Evolutionary conservation across 805 yeast genomes (phyloP).

Genomic region (Kuraishia floccosa): DNA sequence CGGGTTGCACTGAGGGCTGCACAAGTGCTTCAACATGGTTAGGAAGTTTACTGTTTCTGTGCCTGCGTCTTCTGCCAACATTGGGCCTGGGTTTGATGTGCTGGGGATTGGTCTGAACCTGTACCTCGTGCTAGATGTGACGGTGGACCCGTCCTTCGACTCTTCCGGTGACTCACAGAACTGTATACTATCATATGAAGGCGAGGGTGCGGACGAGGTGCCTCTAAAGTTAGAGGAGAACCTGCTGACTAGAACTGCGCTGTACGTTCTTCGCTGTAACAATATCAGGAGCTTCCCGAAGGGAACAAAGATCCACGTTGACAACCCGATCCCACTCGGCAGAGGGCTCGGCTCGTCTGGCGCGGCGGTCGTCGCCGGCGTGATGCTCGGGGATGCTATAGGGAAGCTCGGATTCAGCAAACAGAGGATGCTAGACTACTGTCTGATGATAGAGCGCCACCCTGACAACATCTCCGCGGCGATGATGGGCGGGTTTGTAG

Average conservation of each 20-base stretch:
- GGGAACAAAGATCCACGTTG: constrained; percentile 73
- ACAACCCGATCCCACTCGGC: constrained; percentile 91
- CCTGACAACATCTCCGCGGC: constrained; percentile 99
- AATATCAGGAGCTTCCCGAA: constrained; percentile 65
- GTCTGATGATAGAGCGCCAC: constrained; percentile 95
- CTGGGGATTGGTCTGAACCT: constrained; percentile 82
- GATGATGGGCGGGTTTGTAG: constrained; percentile 98
- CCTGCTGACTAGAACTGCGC: constrained; percentile 85
- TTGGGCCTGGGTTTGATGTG: constrained; percentile 98
- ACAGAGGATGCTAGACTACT: constrained; percentile 83
- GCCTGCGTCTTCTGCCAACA: constrained; percentile 96
- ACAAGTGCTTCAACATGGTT: too few relatives aligned
- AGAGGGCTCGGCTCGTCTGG: constrained; percentile 97
- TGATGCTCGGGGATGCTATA: constrained; percentile 75
- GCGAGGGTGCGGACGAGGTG: constrained; percentile 74
- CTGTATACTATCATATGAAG: constrained; percentile 53
- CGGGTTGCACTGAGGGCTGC: too few relatives aligned
- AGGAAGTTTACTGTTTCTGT: constrained; percentile 56
- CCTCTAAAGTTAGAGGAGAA: constrained; percentile 72
- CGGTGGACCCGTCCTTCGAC: constrained; percentile 38
- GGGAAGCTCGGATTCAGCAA: constrained; percentile 66
- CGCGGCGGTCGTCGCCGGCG: constrained; percentile 98
- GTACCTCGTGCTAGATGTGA: constrained; percentile 59
- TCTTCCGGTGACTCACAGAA: constrained; percentile 47
- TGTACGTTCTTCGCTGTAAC: constrained; percentile 83